A percentile compares a stretch with the other conserved stretches of the same genome.
phyloP scores from a whole-genome alignment of 2,329 filamentous ascomycete species.

The Cordyceps militaris region DNA sequence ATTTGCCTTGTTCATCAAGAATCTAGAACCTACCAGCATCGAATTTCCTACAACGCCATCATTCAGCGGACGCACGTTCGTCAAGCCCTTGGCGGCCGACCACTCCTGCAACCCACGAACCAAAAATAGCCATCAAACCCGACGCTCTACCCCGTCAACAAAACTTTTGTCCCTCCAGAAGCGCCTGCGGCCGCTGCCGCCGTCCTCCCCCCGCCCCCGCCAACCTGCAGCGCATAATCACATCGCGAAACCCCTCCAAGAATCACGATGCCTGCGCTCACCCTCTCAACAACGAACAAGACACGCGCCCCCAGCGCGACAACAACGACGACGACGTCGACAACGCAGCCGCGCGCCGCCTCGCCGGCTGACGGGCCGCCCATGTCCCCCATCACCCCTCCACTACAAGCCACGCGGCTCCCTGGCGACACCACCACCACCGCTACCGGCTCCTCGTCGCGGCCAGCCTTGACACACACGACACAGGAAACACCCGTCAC shows the following conservation, averaged over 20 bases:
- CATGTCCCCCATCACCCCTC: conserved; percentile 50
- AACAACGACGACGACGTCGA: neutral
- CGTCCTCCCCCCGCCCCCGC: neutral
- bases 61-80: neutral
- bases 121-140: neutral
- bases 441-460: conserved; percentile 8
- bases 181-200: neutral
- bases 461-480: conserved; percentile 34
- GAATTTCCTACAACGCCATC: neutral
- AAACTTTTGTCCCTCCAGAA: neutral
- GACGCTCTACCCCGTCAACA: neutral
- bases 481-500: conserved; percentile 33
- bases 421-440: conserved; percentile 13
- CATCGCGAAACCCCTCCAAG: neutral
- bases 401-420: conserved; percentile 32
- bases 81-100: neutral
- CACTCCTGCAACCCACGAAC: neutral
- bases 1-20: neutral
- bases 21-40: neutral
- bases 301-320: neutral
- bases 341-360: conserved; percentile 25
- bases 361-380: conserved; percentile 41
- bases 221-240: neutral
- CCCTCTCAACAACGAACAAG: neutral
- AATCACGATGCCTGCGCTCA: conserved; percentile 6